Evolutionary conservation across 2,329 filamentous ascomycete species (phyloP).

Genomic region (Sclerotinia nivalis): DNA sequence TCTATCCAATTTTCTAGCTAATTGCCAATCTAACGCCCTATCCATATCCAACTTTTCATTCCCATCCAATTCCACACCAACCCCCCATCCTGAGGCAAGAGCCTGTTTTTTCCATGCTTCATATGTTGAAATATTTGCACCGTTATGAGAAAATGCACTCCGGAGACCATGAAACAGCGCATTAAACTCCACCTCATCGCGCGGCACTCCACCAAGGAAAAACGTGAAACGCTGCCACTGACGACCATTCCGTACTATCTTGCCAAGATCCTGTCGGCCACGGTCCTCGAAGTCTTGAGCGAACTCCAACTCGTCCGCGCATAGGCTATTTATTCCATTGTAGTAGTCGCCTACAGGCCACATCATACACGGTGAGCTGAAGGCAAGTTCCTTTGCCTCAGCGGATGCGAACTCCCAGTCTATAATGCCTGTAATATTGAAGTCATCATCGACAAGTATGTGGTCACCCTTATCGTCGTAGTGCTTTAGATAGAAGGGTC

Average conservation of each 20-base stretch:
- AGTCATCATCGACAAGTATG: not conserved
- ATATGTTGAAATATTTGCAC: not conserved
- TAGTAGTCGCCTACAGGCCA: not conserved
- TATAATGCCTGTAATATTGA: not conserved
- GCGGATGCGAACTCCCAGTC: not conserved
- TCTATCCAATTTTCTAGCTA: too few relatives aligned
- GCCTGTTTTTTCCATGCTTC: not conserved
- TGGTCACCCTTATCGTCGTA: not conserved
- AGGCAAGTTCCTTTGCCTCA: not conserved
- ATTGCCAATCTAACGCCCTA: too few relatives aligned
- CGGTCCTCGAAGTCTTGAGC: not conserved
- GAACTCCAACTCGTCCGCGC: not conserved
- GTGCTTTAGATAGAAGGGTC: not conserved
- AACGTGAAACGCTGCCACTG: not conserved
- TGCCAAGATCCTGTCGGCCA: not conserved
- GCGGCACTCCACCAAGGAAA: not conserved
- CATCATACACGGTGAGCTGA: not conserved
- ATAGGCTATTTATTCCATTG: not conserved
- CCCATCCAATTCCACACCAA: too few relatives aligned
- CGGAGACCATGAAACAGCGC: not conserved
- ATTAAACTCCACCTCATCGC: not conserved
- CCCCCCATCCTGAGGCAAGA: not conserved
- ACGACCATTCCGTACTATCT: not conserved
- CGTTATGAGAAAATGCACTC: not conserved
- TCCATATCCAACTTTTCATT: too few relatives aligned